Base-by-base conservation (phyloP, 2,329 filamentous ascomycete species). In the Leptographium lundbergii region DNA sequence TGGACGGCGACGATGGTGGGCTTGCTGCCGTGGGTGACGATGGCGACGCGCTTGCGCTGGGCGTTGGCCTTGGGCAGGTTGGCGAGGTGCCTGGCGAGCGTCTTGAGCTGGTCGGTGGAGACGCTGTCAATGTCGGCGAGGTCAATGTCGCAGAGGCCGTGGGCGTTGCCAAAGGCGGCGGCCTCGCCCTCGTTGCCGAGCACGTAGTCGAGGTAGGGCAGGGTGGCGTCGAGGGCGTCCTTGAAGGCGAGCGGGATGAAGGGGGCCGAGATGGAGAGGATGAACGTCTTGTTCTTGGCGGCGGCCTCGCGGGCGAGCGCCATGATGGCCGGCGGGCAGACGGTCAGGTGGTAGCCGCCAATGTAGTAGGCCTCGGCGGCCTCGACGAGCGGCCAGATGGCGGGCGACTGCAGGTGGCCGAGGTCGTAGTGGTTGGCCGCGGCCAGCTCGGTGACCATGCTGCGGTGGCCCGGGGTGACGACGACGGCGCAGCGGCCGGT, bases 171-270 rank as follows among this genome's bases (percentile, higher is more conserved):
- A 75, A 92, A 99, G 60, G 91, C 80, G 66, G 85, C 82, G 55
- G 91, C 92, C 78, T 99, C 94, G 65, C 89, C 88, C 84, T 99
- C 94, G 77, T 99, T 99, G 70, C 91, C 92, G 72, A 99, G 88
- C 62, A 97, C 80, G 75, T 92, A 95, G 77, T 97, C 91, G 80
- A 91, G 95, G 83, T 96, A 96, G 34, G 88, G 88, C 57, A 90
- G 80, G 58, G 88, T 87, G 67, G 85, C 85, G 74, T 96, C 90
- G 54, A 99, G 83, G 65, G 85, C 88, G 56, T 96, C 91, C 81
- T 96, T 96, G 87, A 97, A 99, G 82, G 96, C 96, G 71, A 95
- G 88, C 47, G 87, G 79, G 69, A 99, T 96, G 80, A 99, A 99
- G 61, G 94, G 94, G 9, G 94, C 94, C 57, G 90, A 94, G 62